Percentiles rank a stretch among this genome's conserved stretches.
These are phyloP conservation scores for Macaranga tanarius DNA, from an alignment of 441 rosid genomes.

Conservation along the genomic window DNA sequence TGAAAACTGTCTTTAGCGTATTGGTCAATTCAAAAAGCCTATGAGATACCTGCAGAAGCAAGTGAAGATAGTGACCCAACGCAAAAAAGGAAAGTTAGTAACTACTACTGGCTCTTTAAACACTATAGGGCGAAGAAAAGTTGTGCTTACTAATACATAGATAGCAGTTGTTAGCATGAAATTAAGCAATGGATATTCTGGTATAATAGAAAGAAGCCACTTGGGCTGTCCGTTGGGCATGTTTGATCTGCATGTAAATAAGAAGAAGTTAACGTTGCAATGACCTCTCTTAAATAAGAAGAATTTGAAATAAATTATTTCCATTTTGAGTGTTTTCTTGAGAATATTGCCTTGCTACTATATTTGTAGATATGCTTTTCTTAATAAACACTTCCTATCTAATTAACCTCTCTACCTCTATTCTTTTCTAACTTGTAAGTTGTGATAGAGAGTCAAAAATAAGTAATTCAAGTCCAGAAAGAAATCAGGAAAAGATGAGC, in stretches of 20 bases:
- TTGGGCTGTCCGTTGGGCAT: constrained; percentile 92
- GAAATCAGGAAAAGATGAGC: neutral
- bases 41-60: constrained; percentile 61
- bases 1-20: constrained; percentile 60
- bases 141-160: constrained; percentile 67
- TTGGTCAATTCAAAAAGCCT: constrained; percentile 84
- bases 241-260: constrained; percentile 57
- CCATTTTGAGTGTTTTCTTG: neutral
- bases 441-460: neutral
- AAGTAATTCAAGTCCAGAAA: constrained; percentile 2
- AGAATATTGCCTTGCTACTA: neutral
- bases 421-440: neutral
- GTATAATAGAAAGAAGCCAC: constrained; percentile 90
- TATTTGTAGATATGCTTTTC: neutral
- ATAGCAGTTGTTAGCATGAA: constrained; percentile 93
- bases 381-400: neutral
- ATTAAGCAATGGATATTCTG: constrained; percentile 93
- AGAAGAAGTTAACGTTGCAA: constrained; percentile 11
- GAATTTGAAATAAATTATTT: neutral
- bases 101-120: neutral
- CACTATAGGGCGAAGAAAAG: constrained; percentile 2
- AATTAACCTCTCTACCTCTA: neutral
- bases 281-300: neutral
- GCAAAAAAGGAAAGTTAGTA: constrained; percentile 4
- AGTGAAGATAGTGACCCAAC: constrained; percentile 4